Evolutionary conservation across 192 early-diverging fungal genomes (phyloP).

Genomic region (Podila epicladia): DNA sequence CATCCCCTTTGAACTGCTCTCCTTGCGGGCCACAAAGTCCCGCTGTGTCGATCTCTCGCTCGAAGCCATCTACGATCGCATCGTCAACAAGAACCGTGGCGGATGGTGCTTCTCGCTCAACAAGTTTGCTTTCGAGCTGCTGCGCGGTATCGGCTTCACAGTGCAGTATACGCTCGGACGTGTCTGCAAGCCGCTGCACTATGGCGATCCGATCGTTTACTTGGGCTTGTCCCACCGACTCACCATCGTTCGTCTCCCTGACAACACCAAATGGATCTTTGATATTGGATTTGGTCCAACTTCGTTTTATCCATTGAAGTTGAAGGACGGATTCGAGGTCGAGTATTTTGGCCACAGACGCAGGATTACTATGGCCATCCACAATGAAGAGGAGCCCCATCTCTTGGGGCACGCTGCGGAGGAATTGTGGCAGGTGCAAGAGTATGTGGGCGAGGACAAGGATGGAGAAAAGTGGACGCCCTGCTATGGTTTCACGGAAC

Average conservation of each 20-base stretch:
- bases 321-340: constrained; percentile 14
- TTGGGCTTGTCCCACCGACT: constrained; percentile 14
- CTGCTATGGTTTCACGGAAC: constrained; percentile 18
- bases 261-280: constrained; percentile 20
- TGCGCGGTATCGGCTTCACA: constrained; percentile 16
- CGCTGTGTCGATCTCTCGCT: constrained; percentile 25
- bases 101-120: constrained; percentile 44
- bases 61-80: constrained; percentile 24
- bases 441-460: constrained; percentile 9
- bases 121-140: constrained; percentile 12
- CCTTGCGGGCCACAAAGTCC: constrained; percentile 11
- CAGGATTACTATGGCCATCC: constrained; percentile 3
- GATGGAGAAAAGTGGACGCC: constrained; percentile 16
- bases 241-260: constrained; percentile 12
- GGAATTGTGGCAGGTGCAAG: constrained; percentile 16
- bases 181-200: constrained; percentile 15
- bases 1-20: constrained; percentile 23
- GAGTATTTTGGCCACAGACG: constrained; percentile 24
- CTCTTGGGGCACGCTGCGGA: constrained; percentile 8
- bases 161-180: constrained; percentile 20
- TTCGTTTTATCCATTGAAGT: constrained; percentile 4
- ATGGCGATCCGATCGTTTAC: constrained; percentile 7
- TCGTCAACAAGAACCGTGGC: constrained; percentile 23
- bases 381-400: constrained; percentile 7
- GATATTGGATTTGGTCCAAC: constrained; percentile 29